Base-by-base conservation (phyloP, 495 filamentous ascomycete genomes). In the Immersiella caudata region DNA sequence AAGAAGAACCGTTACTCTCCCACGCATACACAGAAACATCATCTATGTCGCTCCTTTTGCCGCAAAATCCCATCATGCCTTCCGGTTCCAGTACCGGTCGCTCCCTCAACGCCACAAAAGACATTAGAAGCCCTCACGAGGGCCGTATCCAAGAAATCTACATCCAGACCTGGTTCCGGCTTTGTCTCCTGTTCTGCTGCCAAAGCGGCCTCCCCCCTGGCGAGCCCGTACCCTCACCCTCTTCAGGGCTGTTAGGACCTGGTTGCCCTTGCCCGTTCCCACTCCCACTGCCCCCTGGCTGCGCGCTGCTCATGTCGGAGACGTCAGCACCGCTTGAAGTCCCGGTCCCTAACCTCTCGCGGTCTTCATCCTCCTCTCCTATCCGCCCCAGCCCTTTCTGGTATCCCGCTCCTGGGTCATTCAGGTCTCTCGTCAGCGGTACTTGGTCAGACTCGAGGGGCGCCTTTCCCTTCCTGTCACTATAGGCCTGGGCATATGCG, bases 151-250 rank as follows among this genome's bases (percentile, higher is more conserved):
- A 55, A 24, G 26, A 59, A 9, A 14, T 26, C 80, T 70, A 82
- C 73, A 81, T 69, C 81, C 81, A 83, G 78, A 82, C 79, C 60
- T 80, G 55, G 65, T 82, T 81, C 51, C 80, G 73, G 67, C 80
- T 80, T 68, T 79, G 80, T 66, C 78, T 76, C 61, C 81, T 65
- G 58, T 82, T 81, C 74, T 83, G 81, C 74, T 83, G 81, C 81
- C 81, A 83, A 20, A 83, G 70, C 40, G 80, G 81, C 27, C 70
- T 22, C 51, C 64, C 51, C 4, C 36, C 56, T 3, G 26, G n/a
- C 12, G 61, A 59, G 14, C 52, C 68, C 8, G 29, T 36, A 25
- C 69, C 70, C 8, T 56, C 66, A 25, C 69, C 70, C 8, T 56
- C 66, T 6, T 46, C 62, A 9, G 71, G 67, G 0, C 68, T 73